Evolutionary conservation across 1,284 basidiomycete species (phyloP).

Genomic region (Chalciporus sp.): DNA sequence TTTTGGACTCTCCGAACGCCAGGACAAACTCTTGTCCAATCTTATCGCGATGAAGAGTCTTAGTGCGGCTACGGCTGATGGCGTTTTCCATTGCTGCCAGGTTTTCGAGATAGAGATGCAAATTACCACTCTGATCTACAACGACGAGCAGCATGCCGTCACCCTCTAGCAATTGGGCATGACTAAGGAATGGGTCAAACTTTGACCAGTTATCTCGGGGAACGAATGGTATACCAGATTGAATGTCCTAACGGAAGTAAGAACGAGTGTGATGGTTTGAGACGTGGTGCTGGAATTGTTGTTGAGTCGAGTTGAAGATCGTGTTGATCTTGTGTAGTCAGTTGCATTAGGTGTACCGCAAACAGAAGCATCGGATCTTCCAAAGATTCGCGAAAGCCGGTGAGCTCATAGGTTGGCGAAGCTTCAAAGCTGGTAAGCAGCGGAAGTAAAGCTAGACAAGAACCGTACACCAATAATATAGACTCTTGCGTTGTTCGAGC

Average conservation of each 20-base stretch:
- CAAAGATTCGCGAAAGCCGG: conserved; percentile 14
- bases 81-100: conserved; percentile 36
- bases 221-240: conserved; percentile 38
- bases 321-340: conserved; percentile 46
- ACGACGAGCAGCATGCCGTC: conserved; percentile 46
- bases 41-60: conserved; percentile 45
- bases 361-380: conserved; percentile 34
- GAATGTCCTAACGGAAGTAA: conserved; percentile 34
- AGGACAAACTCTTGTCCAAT: conserved; percentile 46
- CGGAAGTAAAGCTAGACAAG: too few relatives aligned
- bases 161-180: conserved; percentile 39
- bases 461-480: not conserved
- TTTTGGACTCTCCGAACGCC: conserved; percentile 52
- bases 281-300: conserved; percentile 42
- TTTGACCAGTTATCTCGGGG: not conserved
- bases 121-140: conserved; percentile 35
- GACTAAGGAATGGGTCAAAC: conserved; percentile 29
- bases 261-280: conserved; percentile 34
- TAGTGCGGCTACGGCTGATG: conserved; percentile 29
- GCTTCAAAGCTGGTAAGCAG: too few relatives aligned
- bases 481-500: conserved; percentile 1
- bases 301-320: conserved; percentile 40
- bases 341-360: conserved; percentile 39
- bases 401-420: conserved; percentile 15
- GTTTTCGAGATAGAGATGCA: conserved; percentile 44